Conservation (phyloP, 768 basidiomycete species). For the Rhodotorula babjevae region DNA sequence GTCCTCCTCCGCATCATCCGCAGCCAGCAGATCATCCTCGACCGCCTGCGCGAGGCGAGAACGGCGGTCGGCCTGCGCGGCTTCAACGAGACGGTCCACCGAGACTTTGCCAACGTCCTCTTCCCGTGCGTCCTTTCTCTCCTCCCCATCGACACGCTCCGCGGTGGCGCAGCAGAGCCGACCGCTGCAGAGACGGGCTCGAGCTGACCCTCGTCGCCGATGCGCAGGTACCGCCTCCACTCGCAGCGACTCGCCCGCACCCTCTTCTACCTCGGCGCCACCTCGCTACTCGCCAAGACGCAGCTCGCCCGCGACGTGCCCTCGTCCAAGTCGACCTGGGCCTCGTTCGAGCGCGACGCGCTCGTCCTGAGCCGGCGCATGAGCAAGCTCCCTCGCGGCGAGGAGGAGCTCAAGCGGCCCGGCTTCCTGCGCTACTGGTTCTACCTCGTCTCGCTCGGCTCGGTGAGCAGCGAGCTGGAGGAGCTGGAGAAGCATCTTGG, state of each 20-base stretch:
- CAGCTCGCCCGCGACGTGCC: conserved; percentile 38
- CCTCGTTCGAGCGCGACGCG: conserved; percentile 35
- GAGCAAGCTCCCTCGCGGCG: conserved; percentile 30
- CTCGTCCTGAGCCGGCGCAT: conserved; percentile 30
- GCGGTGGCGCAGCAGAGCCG: too few species aligned
- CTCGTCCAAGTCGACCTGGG: conserved; percentile 30
- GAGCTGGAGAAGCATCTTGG: conserved; percentile 34
- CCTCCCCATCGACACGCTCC: too few species aligned
- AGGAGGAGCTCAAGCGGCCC: conserved; percentile 27
- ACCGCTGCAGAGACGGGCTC: neutral
- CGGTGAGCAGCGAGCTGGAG: conserved; percentile 32
- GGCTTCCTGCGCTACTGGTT: conserved; percentile 39
- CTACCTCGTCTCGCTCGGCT: conserved; percentile 29
- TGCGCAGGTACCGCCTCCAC: conserved; percentile 29
- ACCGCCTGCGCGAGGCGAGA: conserved; percentile 24
- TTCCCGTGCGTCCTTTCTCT: neutral
- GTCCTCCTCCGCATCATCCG: conserved; percentile 29
- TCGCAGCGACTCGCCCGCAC: conserved; percentile 35
- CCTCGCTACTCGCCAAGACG: conserved; percentile 29
- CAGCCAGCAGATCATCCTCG: conserved; percentile 33
- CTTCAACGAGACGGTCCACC: conserved; percentile 30
- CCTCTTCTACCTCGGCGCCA: conserved; percentile 36
- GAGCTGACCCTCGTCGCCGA: conserved; percentile 7
- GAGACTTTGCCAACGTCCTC: conserved; percentile 26
- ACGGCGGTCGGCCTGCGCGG: conserved; percentile 32